Percentiles rank a stretch among this genome's conserved stretches.
These are phyloP conservation scores for Leccinum subfulvum DNA, from an alignment of 1,284 basidiomycete species.

Conservation along the genomic window DNA sequence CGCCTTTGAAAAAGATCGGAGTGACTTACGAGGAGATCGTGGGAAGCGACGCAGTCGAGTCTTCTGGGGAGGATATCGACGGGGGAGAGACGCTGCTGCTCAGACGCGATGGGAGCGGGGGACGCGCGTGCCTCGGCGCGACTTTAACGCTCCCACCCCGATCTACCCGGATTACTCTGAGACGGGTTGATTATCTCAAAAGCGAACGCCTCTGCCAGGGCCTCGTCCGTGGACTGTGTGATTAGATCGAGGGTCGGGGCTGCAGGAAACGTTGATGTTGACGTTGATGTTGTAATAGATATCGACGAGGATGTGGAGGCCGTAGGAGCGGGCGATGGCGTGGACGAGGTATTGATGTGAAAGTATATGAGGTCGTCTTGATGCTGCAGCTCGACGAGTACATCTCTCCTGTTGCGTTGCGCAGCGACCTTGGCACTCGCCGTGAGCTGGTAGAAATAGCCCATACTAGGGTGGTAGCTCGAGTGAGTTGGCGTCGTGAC, in stretches of 20 bases:
- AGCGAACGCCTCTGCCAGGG: conserved; percentile 21
- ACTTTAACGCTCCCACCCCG: conserved; percentile 19
- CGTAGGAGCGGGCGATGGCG: background rate
- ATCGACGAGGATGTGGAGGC: no score
- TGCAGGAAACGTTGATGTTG: background rate
- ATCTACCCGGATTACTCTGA: conserved; percentile 10
- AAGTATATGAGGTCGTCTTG: conserved; percentile 60
- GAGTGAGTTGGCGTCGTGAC: background rate
- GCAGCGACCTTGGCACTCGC: conserved; percentile 53
- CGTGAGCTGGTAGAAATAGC: conserved; percentile 59
- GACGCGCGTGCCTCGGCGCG: conserved; percentile 7
- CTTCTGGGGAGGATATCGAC: conserved; percentile 12
- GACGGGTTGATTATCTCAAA: conserved; percentile 15
- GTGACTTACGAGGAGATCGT: background rate
- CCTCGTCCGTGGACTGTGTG: conserved; percentile 15
- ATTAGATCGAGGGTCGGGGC: background rate
- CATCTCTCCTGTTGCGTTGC: conserved; percentile 47
- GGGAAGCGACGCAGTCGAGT: conserved; percentile 16
- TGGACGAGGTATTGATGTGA: conserved; percentile 20
- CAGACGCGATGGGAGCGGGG: conserved; percentile 22
- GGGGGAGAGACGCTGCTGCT: conserved; percentile 25
- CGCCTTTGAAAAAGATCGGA: no score
- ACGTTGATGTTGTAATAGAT: background rate
- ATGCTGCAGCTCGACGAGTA: conserved; percentile 62
- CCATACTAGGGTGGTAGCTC: conserved; percentile 18